Conservation (phyloP, 306 rosid genomes). For the Malus domestica region ASM211411v1 NC_041805.1:22905001-22905500, state of each 20-base stretch:
- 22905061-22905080: slow-evolving; percentile 16
- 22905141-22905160: slow-evolving; percentile 10
- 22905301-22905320: slow-evolving; percentile 25
- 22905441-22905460: slow-evolving; percentile 17
- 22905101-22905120: slow-evolving; percentile 8
- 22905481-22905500: slow-evolving; percentile 24
- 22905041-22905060: slow-evolving; percentile 18
- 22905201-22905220: slow-evolving; percentile 14
- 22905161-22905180: not conserved
- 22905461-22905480: slow-evolving; percentile 41
- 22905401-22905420: slow-evolving; percentile 14
- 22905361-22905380: slow-evolving; percentile 19
- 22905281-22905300: slow-evolving; percentile 57
- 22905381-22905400: slow-evolving; percentile 19
- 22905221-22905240: slow-evolving; percentile 17
- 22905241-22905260: slow-evolving; percentile 34
- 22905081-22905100: slow-evolving; percentile 1
- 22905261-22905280: slow-evolving; percentile 58
- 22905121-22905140: slow-evolving; percentile 11
- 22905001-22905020: slow-evolving; percentile 3
- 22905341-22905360: slow-evolving; percentile 1
- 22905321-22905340: slow-evolving; percentile 4
- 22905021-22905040: not conserved
- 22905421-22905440: slow-evolving; percentile 12
- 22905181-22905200: slow-evolving; percentile 18